Evolutionary conservation across 257 asterid genomes (phyloP), one percentile per base, ranked within the genome.

Genomic region (Plectranthus barbatus): DNA sequence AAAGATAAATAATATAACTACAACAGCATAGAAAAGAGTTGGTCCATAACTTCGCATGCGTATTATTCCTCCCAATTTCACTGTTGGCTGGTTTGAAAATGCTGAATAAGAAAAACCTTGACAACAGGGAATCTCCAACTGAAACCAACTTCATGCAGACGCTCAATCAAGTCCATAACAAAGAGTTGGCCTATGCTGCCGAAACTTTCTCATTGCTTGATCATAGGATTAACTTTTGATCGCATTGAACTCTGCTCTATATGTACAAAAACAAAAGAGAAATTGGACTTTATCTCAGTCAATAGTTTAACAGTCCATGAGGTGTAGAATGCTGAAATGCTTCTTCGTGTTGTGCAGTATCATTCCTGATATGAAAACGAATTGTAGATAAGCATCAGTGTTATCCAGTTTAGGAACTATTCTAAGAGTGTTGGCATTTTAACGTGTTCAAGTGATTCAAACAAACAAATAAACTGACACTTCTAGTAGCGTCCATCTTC

Each of bases 321-420:
- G 51, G 39, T 56, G 64, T 50, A 51, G 44, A 44, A 14, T 29
- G 72, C 75, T 14, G 46, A 52, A 61, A 14, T 26, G 37, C 67
- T 56, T 49, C 50, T 15, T 9, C 34, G 33, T 40, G 63, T 68
- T 39, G 66, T 34, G 56, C 54, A 23, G 64, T 26, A 13, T 24
- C 51, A 41, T 3, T 56, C 80, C 82, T 71, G 82, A 69, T 41
- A 61, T 82, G 68, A 47, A 21, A 55, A 55, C 49, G 68, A 53
- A 72, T 24, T 58, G 15, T 62, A 64, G 21, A 54, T 65, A 65
- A 29, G 58, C 19, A 20, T 60, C 40, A 20, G 55, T 7, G 13
- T 41, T 37, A 62, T 48, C 56, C 60, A 59, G n/a, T 49, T 40
- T 2, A 54, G 19, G 51, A 44, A 60, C 39, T 36, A 55, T 13